These are phyloP conservation scores for Russula olivacea DNA, from an alignment of 768 basidiomycete genomes.

Conservation along the genomic window DNA sequence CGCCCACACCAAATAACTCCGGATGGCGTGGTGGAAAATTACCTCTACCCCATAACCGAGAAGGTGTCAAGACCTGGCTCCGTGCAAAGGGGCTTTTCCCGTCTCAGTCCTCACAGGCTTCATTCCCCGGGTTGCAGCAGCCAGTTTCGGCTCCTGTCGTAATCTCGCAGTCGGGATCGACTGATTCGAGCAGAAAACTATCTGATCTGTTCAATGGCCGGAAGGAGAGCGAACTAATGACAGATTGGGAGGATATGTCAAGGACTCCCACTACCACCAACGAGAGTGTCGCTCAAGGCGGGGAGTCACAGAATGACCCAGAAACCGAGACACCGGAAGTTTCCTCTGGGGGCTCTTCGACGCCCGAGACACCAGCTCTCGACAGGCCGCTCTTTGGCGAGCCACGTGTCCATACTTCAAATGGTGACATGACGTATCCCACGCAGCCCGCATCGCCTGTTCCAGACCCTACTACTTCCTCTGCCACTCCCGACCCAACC, in stretches of 20 bases:
- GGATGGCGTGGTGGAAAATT: conserved; percentile 41
- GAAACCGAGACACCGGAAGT: conserved; percentile 23
- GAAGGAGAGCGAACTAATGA: conserved; percentile 50
- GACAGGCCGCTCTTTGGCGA: neutral
- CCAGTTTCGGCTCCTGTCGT: conserved; percentile 32
- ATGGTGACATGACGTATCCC: conserved; percentile 34
- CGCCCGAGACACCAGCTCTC: conserved; percentile 16
- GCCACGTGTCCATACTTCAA: conserved; percentile 13
- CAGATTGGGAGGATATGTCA: conserved; percentile 63
- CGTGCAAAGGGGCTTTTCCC: conserved; percentile 54
- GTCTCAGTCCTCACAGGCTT: conserved; percentile 33
- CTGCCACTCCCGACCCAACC: conserved; percentile 71
- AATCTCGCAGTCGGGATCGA: conserved; percentile 32
- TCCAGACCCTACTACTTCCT: conserved; percentile 51
- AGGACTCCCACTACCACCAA: conserved; percentile 46
- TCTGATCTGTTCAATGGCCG: conserved; percentile 56
- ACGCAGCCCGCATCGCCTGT: conserved; percentile 29
- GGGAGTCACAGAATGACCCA: conserved; percentile 28
- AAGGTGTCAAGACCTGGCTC: conserved; percentile 78
- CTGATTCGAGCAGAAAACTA: conserved; percentile 50
- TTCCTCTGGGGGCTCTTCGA: conserved; percentile 12
- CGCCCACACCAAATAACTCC: conserved; percentile 34
- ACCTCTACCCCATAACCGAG: conserved; percentile 73
- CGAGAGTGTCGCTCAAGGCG: conserved; percentile 33
- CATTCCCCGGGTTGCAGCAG: conserved; percentile 18